Percentiles rank a stretch among this genome's conserved stretches.
Conservation (phyloP, 805 yeast species). For the Yarrowia bubula region DNA sequence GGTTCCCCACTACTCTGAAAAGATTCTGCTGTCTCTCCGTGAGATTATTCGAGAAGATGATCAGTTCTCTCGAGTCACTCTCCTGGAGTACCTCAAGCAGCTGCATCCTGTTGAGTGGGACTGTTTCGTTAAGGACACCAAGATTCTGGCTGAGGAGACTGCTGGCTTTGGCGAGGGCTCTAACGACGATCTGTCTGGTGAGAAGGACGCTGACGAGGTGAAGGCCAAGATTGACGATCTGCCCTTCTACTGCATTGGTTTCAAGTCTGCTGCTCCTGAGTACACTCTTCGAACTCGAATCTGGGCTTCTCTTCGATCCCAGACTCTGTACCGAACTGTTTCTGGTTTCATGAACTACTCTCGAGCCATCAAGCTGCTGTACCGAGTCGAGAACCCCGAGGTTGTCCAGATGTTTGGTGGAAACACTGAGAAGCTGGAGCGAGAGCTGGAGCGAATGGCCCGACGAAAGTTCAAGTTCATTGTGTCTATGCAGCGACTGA, state of each 20-base stretch:
- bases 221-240: conserved; percentile 85
- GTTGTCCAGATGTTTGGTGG: conserved; percentile 97
- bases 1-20: conserved; percentile 95
- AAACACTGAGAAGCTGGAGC: conserved; percentile 92
- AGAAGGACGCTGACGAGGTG: conserved; percentile 64
- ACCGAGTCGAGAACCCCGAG: conserved; percentile 93
- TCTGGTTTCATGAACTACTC: conserved; percentile 99
- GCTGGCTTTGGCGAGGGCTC: conserved; percentile 63
- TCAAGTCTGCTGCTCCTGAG: conserved; percentile 96
- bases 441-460: conserved; percentile 85
- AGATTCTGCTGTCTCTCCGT: conserved; percentile 85
- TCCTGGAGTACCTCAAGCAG: conserved; percentile 91
- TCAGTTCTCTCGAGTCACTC: conserved; percentile 90
- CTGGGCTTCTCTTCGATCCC: conserved; percentile 98
- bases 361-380: conserved; percentile 88
- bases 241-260: conserved; percentile 70
- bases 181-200: conserved; percentile 44
- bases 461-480: conserved; percentile 75
- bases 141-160: conserved; percentile 90
- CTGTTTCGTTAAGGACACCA: conserved; percentile 94
- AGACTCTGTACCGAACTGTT: conserved; percentile 93
- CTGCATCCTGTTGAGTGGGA: conserved; percentile 97
- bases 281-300: conserved; percentile 93
- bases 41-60: conserved; percentile 97
- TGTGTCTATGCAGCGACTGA: conserved; percentile 84